Conservation (phyloP, 2,329 filamentous ascomycete species). For the Fonsecaea erecta region DNA sequence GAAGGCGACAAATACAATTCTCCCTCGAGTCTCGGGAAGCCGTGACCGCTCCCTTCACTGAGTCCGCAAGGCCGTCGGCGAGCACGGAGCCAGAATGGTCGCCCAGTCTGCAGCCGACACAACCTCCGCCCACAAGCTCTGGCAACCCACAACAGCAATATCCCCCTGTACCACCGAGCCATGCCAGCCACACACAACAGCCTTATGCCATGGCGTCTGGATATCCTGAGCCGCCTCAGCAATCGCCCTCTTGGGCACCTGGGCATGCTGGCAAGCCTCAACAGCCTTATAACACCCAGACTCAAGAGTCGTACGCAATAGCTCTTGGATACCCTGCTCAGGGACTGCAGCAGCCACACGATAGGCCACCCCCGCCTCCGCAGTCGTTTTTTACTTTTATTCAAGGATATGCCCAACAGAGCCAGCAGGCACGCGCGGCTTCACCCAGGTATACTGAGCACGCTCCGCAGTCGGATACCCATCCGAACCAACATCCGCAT, state of each 20-base stretch:
- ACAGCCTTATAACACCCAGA: background rate
- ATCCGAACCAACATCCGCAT: too few relatives aligned
- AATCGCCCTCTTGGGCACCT: background rate
- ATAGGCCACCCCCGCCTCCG: too few relatives aligned
- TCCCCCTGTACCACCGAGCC: background rate
- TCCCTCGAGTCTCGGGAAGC: background rate
- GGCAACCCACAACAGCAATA: background rate
- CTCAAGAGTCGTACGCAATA: too few relatives aligned
- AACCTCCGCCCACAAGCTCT: background rate
- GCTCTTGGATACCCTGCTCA: background rate
- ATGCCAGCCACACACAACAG: background rate
- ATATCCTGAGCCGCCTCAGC: background rate
- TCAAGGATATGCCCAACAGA: background rate
- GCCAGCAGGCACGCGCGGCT: background rate
- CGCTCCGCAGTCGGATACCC: too few relatives aligned
- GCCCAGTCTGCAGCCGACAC: background rate
- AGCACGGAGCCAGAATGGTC: background rate
- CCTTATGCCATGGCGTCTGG: background rate
- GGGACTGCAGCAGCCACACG: too few relatives aligned
- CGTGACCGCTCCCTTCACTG: background rate
- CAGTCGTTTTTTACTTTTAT: too few relatives aligned
- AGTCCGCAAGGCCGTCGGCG: background rate
- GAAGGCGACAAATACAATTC: background rate
- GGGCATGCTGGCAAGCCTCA: background rate
- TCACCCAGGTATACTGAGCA: too few relatives aligned